Evolutionary conservation across 2,329 filamentous ascomycete genomes (phyloP).

Genomic region (Fusarium sp.): DNA sequence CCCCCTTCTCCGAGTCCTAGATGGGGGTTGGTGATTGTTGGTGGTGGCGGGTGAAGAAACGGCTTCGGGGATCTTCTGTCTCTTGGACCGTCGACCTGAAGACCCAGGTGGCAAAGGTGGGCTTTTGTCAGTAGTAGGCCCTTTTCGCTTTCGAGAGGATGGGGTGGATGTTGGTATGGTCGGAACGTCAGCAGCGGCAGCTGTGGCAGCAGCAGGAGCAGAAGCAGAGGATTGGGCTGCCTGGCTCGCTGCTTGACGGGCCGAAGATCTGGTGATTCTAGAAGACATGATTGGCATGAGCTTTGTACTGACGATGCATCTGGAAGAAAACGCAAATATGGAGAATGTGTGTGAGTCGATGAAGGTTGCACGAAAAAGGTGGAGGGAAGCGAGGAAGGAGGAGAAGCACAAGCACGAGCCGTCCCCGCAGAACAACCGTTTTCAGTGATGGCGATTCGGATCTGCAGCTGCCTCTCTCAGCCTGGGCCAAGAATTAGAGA

Average conservation of each 20-base stretch:
- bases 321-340: slow-evolving; percentile 35
- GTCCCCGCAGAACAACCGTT: slow-evolving; percentile 24
- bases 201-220: slow-evolving; percentile 55
- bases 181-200: slow-evolving; percentile 53
- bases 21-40: slow-evolving; percentile 44
- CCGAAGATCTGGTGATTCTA: slow-evolving; percentile 96
- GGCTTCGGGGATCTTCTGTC: slow-evolving; percentile 72
- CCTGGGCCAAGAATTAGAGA: slow-evolving; percentile 10
- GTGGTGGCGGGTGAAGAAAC: slow-evolving; percentile 48
- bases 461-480: slow-evolving; percentile 14
- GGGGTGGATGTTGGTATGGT: slow-evolving; percentile 57
- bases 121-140: slow-evolving; percentile 64
- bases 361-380: slow-evolving; percentile 33
- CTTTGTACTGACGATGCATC: slow-evolving; percentile 43
- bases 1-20: slow-evolving; percentile 68
- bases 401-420: slow-evolving; percentile 30
- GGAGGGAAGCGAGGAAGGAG: slow-evolving; percentile 27
- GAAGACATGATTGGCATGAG: slow-evolving; percentile 83
- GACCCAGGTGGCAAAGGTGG: slow-evolving; percentile 51
- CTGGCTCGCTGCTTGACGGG: slow-evolving; percentile 84
- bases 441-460: slow-evolving; percentile 23
- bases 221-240: slow-evolving; percentile 60
- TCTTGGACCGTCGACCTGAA: slow-evolving; percentile 74
- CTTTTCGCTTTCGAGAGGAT: slow-evolving; percentile 82
- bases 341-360: slow-evolving; percentile 28